Evolutionary conservation across 2,329 filamentous ascomycete species (phyloP), one percentile per base, ranked within the genome.

Genomic region (Ophiostoma tasmaniense): DNA sequence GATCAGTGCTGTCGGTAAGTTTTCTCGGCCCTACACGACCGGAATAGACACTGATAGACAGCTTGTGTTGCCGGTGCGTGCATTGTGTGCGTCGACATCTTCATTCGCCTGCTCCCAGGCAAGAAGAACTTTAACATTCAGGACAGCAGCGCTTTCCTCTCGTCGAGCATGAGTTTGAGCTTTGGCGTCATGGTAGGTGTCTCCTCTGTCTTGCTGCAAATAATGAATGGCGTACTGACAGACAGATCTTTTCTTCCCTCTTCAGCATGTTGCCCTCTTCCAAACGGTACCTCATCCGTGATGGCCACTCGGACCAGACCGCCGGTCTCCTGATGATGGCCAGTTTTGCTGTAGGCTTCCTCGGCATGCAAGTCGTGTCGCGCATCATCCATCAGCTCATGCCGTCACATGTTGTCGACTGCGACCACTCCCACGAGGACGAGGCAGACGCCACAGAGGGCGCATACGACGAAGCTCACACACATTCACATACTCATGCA

Each of bases 191-290:
- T 99, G 93, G 93, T 97, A 78, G 73, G 86, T 3, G 0, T 17
- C 76, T 45, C 30, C 14, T 59, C 11, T 22, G 50, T 14, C 25
- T 28, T n/a, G 17, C n/a, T 20, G 14, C 17, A 2, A 7, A 17
- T n/a, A 11, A 11, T 1, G 7, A 2, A 45, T n/a, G 17, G 17
- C 4, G 10, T 62, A 37, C 52, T 37, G 17, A 20, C 17, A 25
- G 14, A 4, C 74, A 97, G 93, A 85, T 97, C 55, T 97, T 97
- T 78, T 97, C 93, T 45, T 89, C 94, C 1, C 80, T 98, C 37
- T 96, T 93, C 78, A 95, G 89, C 78, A 97, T 98, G 91, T 84
- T 98, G 8, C 94, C 94, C 11, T 92, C 91, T 25, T 89, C 94
- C 1, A 93, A 90, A 75, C 83, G 82, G 52, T 97, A 96, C 75